phyloP scores from a whole-genome alignment of 371 early-diverging fungal species.

The Mortierella sp. region DNA sequence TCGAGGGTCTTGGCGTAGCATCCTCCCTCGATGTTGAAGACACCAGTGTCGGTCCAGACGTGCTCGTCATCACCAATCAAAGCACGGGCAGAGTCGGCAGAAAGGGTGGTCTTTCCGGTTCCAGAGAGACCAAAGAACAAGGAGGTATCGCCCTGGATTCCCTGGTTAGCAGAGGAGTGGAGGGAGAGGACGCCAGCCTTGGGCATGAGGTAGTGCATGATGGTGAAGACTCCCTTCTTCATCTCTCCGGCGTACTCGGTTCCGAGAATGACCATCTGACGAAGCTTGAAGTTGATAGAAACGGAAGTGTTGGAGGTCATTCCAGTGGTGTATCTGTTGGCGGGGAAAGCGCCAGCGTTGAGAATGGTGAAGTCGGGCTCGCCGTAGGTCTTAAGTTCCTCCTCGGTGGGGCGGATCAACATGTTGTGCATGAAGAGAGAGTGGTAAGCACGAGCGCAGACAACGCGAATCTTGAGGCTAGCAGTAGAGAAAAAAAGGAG shows the following conservation, averaged over 20 bases:
- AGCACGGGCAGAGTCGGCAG: constrained; percentile 93
- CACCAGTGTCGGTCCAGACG: constrained; percentile 96
- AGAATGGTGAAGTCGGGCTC: constrained; percentile 96
- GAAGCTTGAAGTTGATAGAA: constrained; percentile 87
- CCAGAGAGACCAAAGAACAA: constrained; percentile 98
- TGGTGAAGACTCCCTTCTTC: constrained; percentile 98
- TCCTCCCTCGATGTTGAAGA: constrained; percentile 98
- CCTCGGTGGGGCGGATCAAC: constrained; percentile 94
- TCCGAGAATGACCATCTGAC: constrained; percentile 91
- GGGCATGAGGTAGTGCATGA: constrained; percentile 98
- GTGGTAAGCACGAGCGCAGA: constrained; percentile 96
- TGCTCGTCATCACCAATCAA: constrained; percentile 99
- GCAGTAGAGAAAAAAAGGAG: neutral
- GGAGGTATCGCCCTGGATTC: constrained; percentile 92
- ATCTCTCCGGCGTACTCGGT: constrained; percentile 99
- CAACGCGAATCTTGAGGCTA: constrained; percentile 90
- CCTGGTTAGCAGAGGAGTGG: constrained; percentile 97
- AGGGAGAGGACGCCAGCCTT: constrained; percentile 96
- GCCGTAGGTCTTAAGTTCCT: constrained; percentile 91
- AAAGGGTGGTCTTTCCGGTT: constrained; percentile 97
- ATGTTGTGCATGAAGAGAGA: constrained; percentile 97
- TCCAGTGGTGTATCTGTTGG: constrained; percentile 95
- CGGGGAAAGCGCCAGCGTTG: constrained; percentile 97
- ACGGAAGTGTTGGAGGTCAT: constrained; percentile 96
- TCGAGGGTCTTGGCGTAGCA: constrained; percentile 98